Evolutionary conservation across 208 protist genomes (phyloP).

Genomic region (Balamuthia mandrillaris): DNA sequence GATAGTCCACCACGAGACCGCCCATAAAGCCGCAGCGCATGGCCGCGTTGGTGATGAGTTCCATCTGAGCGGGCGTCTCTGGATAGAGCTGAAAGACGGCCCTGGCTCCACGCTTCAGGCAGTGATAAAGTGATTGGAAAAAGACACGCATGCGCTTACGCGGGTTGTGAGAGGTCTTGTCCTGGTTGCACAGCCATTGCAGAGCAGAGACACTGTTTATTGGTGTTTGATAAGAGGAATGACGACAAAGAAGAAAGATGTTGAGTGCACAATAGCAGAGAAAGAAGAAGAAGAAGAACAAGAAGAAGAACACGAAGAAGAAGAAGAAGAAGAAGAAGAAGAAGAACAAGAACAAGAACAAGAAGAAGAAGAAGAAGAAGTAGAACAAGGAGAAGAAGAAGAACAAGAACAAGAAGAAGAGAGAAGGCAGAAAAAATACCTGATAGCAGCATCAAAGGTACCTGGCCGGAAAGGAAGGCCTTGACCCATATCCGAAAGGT

Average conservation of each 20-base stretch:
- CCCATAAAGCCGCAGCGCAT: slow-evolving; percentile 95
- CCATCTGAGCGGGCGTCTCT: slow-evolving; percentile 87
- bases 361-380: too few relatives aligned
- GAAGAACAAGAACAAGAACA: too few relatives aligned
- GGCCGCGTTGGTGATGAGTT: slow-evolving; percentile 93
- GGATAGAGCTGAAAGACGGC: slow-evolving; percentile 97
- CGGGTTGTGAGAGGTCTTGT: slow-evolving; percentile 87
- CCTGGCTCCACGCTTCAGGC: slow-evolving; percentile 80
- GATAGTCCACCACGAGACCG: slow-evolving; percentile 96
- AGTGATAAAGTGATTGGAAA: slow-evolving; percentile 94
- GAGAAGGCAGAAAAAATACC: too few relatives aligned
- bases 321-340: too few relatives aligned
- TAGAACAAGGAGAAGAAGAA: too few relatives aligned
- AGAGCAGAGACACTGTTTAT: slow-evolving; percentile 90
- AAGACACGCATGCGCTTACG: slow-evolving; percentile 87
- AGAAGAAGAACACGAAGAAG: too few relatives aligned
- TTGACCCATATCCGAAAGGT: slow-evolving; percentile 88
- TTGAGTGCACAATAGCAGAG: not conserved
- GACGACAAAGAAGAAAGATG: not conserved
- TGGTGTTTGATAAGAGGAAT: not conserved
- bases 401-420: not conserved
- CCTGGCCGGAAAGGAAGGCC: slow-evolving; percentile 93
- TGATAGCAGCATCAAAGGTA: slow-evolving; percentile 95
- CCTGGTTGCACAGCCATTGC: slow-evolving; percentile 98
- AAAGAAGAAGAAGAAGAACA: too few relatives aligned